Evolutionary conservation across 1,284 basidiomycete species (phyloP), one percentile per base, ranked within the genome.

Genomic region (Trametes pubescens): DNA sequence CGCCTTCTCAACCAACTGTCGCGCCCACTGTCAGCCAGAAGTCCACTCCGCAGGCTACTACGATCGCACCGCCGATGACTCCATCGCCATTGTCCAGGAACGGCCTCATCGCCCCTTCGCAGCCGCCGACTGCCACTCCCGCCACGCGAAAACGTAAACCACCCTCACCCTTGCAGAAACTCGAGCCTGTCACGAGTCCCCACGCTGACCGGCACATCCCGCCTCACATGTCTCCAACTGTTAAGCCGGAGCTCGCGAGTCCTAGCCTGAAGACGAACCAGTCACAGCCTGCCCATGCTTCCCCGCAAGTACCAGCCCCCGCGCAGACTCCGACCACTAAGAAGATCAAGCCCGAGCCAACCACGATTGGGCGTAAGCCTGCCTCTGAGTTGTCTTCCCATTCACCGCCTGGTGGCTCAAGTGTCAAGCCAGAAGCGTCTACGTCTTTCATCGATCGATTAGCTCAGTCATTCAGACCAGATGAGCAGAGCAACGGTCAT

Each of bases 311-410:
- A 6, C n/a, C 13, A 24, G n/a, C 44, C 5, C 44, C 37, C 21
- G n/a, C 13, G 22, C 35, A 59, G 53, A 56, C 54, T 43, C 60
- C 60, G 14, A 56, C 53, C 0, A 29, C 46, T n/a, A 54, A 47
- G 47, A 52, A 47, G 32, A 24, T 37, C 44, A 65, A 61, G 59
- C 54, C 53, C 13, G 60, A 59, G 54, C 46, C 52, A 18, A 44
- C 37, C n/a, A 60, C 46, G 11, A 21, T 46, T 13, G 43, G 62
- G 34, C 57, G 52, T 21, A 35, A 52, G 22, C 48, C 53, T 43
- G 18, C 32, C n/a, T 34, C 37, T 29, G 7, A 24, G 2, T 16
- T 22, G 40, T 44, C 55, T 34, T 43, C 48, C 18, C 21, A 51
- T 38, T 47, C 51, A 24, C 49, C 35, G 49, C 29, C 16, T 11